A percentile compares a stretch with the other conserved stretches of the same genome.
These are phyloP conservation scores for Colletotrichum acutatum DNA, from an alignment of 2,329 filamentous ascomycete species.

Conservation along the genomic window DNA sequence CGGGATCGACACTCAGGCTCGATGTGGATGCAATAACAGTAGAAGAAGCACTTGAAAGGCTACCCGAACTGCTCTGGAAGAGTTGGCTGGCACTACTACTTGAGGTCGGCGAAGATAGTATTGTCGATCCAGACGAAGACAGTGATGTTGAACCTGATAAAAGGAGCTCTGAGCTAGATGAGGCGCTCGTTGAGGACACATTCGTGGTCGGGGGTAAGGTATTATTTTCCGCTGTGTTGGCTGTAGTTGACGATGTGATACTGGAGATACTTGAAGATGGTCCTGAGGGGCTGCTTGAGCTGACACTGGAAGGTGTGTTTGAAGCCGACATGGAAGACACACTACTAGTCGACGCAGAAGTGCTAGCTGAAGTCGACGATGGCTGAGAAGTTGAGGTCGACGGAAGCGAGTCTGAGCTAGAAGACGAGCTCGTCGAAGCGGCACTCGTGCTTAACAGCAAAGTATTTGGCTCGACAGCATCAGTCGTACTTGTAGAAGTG, in stretches of 20 bases:
- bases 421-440: not conserved
- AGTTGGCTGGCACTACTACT: not conserved
- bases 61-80: not conserved
- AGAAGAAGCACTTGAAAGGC: not conserved
- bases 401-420: not conserved
- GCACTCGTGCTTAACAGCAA: not conserved
- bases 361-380: not conserved
- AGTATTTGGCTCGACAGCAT: not conserved
- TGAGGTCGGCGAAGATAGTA: not conserved
- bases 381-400: not conserved
- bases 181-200: not conserved
- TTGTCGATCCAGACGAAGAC: not conserved
- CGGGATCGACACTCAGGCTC: not conserved
- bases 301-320: too few species aligned
- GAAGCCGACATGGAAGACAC: not conserved
- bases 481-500: not conserved
- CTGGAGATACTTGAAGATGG: not conserved
- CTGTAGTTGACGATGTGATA: not conserved
- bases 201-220: too few species aligned
- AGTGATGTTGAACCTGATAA: not conserved
- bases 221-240: too few species aligned
- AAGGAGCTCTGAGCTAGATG: not conserved
- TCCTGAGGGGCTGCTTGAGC: too few species aligned
- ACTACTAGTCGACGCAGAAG: not conserved
- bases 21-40: not conserved